These are phyloP conservation scores for Ambrosia trifida DNA, from an alignment of 129 eudicot genomes.

Conservation along the genomic window DNA sequence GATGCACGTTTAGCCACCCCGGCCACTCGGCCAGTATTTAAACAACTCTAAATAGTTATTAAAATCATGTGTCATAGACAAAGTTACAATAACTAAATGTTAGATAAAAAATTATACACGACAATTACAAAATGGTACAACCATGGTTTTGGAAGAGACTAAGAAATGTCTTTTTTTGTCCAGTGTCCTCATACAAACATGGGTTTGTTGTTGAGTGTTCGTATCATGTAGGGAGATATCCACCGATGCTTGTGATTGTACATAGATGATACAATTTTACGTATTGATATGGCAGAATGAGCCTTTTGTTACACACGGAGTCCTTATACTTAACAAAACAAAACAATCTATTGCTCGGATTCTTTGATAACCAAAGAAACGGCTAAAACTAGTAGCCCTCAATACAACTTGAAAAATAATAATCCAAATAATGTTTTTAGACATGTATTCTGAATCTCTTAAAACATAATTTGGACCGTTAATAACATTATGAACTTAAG, in stretches of 20 bases:
- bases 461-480: slow-evolving; percentile 14
- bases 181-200: neutral
- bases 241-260: neutral
- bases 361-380: slow-evolving; percentile 25
- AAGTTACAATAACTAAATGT: neutral
- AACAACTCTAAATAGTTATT: neutral
- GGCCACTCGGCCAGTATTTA: no score
- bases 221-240: no score
- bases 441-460: slow-evolving; percentile 2
- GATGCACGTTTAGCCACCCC: no score
- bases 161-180: neutral
- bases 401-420: neutral
- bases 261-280: neutral
- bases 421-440: slow-evolving; percentile 23
- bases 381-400: slow-evolving; percentile 12
- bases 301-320: neutral
- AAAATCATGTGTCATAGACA: neutral
- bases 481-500: neutral
- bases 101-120: neutral
- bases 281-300: neutral
- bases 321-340: neutral
- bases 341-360: slow-evolving; percentile 19
- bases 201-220: neutral
- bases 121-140: slow-evolving; percentile 1
- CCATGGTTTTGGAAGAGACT: neutral